phyloP scores from a whole-genome alignment of 306 rosid genomes.

The Begonia fuchsioides region DNA sequence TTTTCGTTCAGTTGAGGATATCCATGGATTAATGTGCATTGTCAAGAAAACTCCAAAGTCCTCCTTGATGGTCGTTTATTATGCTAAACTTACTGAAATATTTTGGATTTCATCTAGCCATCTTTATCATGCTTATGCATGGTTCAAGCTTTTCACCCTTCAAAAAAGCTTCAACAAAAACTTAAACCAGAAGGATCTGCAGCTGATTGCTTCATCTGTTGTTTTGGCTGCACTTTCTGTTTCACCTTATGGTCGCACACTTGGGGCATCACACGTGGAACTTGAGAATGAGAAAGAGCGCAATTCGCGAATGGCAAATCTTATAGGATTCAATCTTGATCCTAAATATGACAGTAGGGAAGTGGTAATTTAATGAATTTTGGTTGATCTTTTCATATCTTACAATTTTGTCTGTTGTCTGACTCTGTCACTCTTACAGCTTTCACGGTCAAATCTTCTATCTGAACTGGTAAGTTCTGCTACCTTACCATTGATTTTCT shows the following conservation, averaged over 20 bases:
- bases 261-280: constrained; percentile 70
- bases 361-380: constrained; percentile 39
- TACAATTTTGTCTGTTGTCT: constrained; percentile 2
- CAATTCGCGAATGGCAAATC: constrained; percentile 80
- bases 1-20: constrained; percentile 86
- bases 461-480: constrained; percentile 65
- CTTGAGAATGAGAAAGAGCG: constrained; percentile 83
- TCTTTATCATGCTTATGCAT: constrained; percentile 88
- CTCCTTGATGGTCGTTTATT: constrained; percentile 92
- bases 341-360: constrained; percentile 73
- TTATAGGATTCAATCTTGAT: constrained; percentile 84
- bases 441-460: constrained; percentile 73
- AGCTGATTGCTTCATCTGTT: constrained; percentile 92
- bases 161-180: constrained; percentile 92
- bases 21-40: constrained; percentile 93
- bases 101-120: constrained; percentile 83
- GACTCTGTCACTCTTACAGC: constrained; percentile 32
- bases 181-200: constrained; percentile 90
- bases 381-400: constrained; percentile 1
- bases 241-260: constrained; percentile 59
- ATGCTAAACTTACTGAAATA: constrained; percentile 79
- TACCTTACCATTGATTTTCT: not conserved
- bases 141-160: constrained; percentile 82
- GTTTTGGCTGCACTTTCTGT: constrained; percentile 90
- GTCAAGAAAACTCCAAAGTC: constrained; percentile 92